These are phyloP conservation scores for Dictyostelium purpureum DNA, from an alignment of 78 protist genomes.

Conservation along the genomic window DNA sequence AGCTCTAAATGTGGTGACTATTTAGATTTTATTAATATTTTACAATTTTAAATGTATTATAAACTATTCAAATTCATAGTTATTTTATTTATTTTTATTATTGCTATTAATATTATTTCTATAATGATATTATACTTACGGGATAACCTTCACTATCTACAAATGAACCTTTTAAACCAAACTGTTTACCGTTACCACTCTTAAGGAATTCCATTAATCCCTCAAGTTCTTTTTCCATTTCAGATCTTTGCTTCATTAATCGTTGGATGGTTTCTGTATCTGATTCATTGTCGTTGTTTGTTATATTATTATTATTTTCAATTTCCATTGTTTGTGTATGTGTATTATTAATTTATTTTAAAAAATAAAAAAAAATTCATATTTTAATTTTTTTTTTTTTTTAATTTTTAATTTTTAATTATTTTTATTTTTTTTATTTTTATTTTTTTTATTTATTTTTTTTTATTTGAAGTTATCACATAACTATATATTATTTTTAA, in stretches of 20 bases:
- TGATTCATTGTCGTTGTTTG: not conserved
- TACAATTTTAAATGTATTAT: not conserved
- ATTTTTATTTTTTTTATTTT: not conserved
- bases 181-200: slow-evolving; percentile 38
- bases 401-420: not conserved
- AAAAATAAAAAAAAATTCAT: not conserved
- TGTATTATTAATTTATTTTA: not conserved
- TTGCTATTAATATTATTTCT: not conserved
- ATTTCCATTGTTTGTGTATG: not conserved
- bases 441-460: not conserved
- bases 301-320: not conserved
- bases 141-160: slow-evolving; percentile 71
- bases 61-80: not conserved
- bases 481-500: too few relatives aligned
- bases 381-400: not conserved
- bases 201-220: slow-evolving; percentile 6
- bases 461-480: too few relatives aligned
- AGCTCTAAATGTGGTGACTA: slow-evolving; percentile 70
- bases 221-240: slow-evolving; percentile 26
- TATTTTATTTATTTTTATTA: not conserved
- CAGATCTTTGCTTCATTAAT: not conserved
- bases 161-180: slow-evolving; percentile 58
- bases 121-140: slow-evolving; percentile 9
- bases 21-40: not conserved
- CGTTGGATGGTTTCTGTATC: not conserved